phyloP scores from a whole-genome alignment of 2,329 filamentous ascomycete genomes.

The Fusarium chuoi region DNA sequence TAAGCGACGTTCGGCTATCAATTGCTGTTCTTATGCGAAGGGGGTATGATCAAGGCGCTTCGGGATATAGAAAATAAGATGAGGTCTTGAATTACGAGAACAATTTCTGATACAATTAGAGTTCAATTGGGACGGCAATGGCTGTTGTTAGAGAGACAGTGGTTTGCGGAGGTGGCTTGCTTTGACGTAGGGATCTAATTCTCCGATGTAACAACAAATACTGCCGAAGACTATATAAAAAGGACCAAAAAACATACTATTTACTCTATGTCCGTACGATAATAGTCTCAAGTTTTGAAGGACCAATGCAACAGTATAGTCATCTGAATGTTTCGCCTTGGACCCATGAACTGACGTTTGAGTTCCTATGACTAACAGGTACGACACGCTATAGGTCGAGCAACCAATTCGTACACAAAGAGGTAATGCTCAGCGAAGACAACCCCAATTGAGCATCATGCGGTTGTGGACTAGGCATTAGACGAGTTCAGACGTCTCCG shows the following conservation, averaged over 20 bases:
- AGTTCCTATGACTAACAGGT: constrained; percentile 19
- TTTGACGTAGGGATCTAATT: background rate
- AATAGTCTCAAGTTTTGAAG: background rate
- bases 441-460: constrained; percentile 11
- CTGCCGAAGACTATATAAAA: background rate
- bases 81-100: background rate
- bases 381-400: background rate
- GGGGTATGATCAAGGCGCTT: background rate
- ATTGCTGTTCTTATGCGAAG: background rate
- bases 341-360: constrained; percentile 10
- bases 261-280: background rate
- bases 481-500: constrained; percentile 12
- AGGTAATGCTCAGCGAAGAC: background rate
- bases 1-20: constrained; percentile 6
- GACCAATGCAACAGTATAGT: background rate
- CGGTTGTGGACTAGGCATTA: constrained; percentile 5
- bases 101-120: background rate
- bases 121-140: background rate
- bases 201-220: background rate
- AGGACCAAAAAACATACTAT: background rate
- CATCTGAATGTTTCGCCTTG: background rate
- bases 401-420: background rate
- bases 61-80: background rate
- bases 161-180: background rate
- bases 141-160: background rate